phyloP scores from a whole-genome alignment of 192 early-diverging fungal species.

The Nowakowskiella sp. region DNA sequence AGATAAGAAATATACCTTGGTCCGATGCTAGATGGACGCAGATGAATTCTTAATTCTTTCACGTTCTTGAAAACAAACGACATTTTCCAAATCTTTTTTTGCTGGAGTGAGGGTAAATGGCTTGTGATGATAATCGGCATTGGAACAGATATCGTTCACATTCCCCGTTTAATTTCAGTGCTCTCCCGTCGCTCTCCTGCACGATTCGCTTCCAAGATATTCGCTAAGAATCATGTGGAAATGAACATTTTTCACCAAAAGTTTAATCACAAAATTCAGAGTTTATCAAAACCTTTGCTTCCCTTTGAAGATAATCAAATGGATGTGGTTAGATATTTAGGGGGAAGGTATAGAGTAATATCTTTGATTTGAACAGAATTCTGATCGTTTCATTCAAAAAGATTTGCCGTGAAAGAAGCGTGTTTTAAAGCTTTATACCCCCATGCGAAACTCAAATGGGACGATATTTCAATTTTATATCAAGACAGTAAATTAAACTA shows the following conservation, averaged over 20 bases:
- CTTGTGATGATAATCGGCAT: constrained; percentile 66
- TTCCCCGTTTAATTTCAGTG: constrained; percentile 52
- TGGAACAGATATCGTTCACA: constrained; percentile 68
- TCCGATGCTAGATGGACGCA: too few species aligned
- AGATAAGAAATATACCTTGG: too few species aligned
- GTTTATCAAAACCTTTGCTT: too few species aligned
- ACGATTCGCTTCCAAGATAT: constrained; percentile 53
- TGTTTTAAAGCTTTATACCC: constrained; percentile 66
- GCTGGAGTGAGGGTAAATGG: too few species aligned
- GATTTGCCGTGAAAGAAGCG: constrained; percentile 70
- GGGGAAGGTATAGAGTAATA: constrained; percentile 11
- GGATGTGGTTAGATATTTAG: constrained; percentile 6
- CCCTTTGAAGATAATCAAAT: constrained; percentile 5
- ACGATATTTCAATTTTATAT: constrained; percentile 53
- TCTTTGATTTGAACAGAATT: background rate
- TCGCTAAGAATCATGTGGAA: constrained; percentile 5
- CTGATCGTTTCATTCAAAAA: constrained; percentile 13
- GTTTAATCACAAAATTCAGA: too few species aligned
- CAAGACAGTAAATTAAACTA: constrained; percentile 24
- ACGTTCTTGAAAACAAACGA: too few species aligned
- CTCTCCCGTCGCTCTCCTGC: constrained; percentile 35
- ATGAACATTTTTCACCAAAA: too few species aligned
- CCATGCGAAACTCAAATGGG: constrained; percentile 44
- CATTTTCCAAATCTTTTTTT: too few species aligned
- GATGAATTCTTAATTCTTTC: too few species aligned